Evolutionary conservation across 495 filamentous ascomycete genomes (phyloP).

Genomic region (Ramalina intermedia): DNA sequence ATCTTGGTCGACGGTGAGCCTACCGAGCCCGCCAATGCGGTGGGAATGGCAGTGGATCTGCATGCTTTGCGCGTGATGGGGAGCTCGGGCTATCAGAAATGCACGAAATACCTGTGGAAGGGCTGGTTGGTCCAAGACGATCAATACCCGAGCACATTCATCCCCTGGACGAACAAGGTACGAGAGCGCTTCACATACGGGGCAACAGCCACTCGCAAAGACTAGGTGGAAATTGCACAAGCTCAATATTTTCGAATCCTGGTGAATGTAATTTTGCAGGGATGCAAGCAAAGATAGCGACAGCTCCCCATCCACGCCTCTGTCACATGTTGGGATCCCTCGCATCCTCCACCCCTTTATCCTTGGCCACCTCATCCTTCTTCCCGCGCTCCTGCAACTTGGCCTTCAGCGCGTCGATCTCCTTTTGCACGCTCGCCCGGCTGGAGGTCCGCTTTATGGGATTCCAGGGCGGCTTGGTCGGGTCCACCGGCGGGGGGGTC

Average conservation of each 20-base stretch:
- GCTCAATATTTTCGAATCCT: too few relatives aligned
- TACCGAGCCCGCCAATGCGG: conserved; percentile 64
- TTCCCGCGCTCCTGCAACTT: conserved; percentile 56
- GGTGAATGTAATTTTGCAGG: too few relatives aligned
- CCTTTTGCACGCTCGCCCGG: conserved; percentile 39
- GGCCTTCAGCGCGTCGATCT: conserved; percentile 65
- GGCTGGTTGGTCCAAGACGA: conserved; percentile 96
- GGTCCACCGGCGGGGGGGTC: conserved; percentile 18
- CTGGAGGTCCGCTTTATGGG: conserved; percentile 22
- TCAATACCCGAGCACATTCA: conserved; percentile 69
- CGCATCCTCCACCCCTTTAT: conserved; percentile 46
- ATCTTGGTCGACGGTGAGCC: conserved; percentile 57
- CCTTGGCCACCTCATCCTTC: conserved; percentile 47
- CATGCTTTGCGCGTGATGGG: conserved; percentile 80
- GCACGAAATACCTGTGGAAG: conserved; percentile 79
- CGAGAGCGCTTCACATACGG: too few relatives aligned
- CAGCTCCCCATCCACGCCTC: too few relatives aligned
- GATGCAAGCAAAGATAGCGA: too few relatives aligned
- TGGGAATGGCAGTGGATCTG: conserved; percentile 85
- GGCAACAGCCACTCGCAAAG: too few relatives aligned
- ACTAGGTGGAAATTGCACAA: too few relatives aligned
- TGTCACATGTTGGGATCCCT: too few relatives aligned
- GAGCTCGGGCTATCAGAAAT: conserved; percentile 88
- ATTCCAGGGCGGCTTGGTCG: conserved; percentile 3
- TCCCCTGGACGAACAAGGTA: conserved; percentile 67